A percentile compares a stretch with the other conserved stretches of the same genome.
Evolutionary conservation across 495 filamentous ascomycete species (phyloP).

Genomic region (Penicillium canescens): DNA sequence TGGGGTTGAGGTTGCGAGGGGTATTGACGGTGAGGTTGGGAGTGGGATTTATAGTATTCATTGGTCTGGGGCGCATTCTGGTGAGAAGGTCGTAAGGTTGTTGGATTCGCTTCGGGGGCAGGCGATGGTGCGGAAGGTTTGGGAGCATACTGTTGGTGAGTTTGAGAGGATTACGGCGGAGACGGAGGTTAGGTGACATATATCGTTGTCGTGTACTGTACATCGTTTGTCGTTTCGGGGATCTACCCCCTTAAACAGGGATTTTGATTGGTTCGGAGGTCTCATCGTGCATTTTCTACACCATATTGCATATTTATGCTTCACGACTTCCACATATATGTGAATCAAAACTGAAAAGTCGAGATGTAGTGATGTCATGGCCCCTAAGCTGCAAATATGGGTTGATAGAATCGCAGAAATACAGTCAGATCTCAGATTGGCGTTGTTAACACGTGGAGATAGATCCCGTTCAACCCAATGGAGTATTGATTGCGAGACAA

Average conservation of each 20-base stretch:
- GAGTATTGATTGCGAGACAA: conserved; percentile 9
- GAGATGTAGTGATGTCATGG: no score
- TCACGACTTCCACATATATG: no score
- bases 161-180: conserved; percentile 28
- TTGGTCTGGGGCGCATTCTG: conserved; percentile 39
- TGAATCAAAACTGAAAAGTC: no score
- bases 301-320: no score
- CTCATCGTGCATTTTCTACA: no score
- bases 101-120: conserved; percentile 37
- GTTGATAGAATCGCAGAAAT: no score
- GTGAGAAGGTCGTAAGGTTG: conserved; percentile 29
- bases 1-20: conserved; percentile 32
- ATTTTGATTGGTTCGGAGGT: no score
- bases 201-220: neutral
- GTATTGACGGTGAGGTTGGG: conserved; percentile 45
- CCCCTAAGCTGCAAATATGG: no score
- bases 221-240: neutral
- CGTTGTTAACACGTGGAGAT: neutral
- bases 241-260: no score
- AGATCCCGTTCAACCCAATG: neutral
- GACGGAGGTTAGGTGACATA: neutral
- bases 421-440: no score
- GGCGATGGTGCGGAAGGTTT: conserved; percentile 46
- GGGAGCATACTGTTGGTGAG: conserved; percentile 50
- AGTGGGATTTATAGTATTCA: conserved; percentile 56